A percentile compares a stretch with the other conserved stretches of the same genome.
These are phyloP conservation scores for Alternaria arborescens DNA, from an alignment of 2,329 filamentous ascomycete species.

Conservation along the genomic window DNA sequence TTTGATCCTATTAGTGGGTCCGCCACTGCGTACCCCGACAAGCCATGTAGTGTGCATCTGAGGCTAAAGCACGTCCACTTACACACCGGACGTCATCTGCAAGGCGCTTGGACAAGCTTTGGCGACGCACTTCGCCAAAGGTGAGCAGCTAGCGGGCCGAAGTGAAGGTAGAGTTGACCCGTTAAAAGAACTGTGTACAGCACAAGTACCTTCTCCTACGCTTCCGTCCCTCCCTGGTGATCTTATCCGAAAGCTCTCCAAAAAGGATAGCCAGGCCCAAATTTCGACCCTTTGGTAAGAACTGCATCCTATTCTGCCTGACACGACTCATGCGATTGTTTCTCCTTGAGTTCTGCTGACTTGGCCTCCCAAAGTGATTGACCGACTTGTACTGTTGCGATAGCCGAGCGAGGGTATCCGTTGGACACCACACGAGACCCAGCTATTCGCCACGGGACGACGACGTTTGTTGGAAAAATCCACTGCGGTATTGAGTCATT, in stretches of 20 bases:
- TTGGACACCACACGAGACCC: constrained; percentile 33
- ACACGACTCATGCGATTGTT: not conserved
- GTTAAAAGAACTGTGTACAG: constrained; percentile 29
- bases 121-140: constrained; percentile 37
- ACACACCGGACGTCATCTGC: constrained; percentile 44
- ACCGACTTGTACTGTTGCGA: constrained; percentile 21
- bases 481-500: constrained; percentile 21
- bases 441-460: constrained; percentile 31
- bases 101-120: constrained; percentile 44
- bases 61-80: constrained; percentile 33
- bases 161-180: constrained; percentile 25
- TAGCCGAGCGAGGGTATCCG: constrained; percentile 30
- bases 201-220: constrained; percentile 25
- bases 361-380: constrained; percentile 29
- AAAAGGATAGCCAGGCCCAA: not conserved
- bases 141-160: constrained; percentile 34
- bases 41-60: constrained; percentile 38
- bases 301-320: constrained; percentile 2
- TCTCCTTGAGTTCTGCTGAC: constrained; percentile 26
- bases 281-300: not conserved
- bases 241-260: not conserved
- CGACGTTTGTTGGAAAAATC: constrained; percentile 35
- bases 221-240: constrained; percentile 14
- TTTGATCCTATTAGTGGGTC: constrained; percentile 34
- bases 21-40: constrained; percentile 26